phyloP scores from a whole-genome alignment of 345 rosid species.

The Eucalyptus marginata region DNA sequence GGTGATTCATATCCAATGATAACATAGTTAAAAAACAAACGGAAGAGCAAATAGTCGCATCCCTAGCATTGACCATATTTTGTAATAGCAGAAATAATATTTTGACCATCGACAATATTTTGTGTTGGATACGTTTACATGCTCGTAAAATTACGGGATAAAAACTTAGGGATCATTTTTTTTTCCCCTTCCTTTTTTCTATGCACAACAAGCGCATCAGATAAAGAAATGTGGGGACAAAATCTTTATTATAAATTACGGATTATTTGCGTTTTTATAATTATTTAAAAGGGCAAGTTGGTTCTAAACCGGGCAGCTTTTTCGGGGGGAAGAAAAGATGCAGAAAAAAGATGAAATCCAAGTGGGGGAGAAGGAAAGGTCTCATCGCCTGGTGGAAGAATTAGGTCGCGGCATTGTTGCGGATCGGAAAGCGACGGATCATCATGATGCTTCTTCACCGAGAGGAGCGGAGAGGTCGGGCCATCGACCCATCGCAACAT shows the following conservation, averaged over 20 bases:
- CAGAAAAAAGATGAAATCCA: not conserved
- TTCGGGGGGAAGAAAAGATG: not conserved
- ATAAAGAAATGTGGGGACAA: not conserved
- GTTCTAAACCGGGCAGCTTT: too few species aligned
- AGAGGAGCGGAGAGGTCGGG: not conserved
- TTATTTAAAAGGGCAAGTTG: too few species aligned
- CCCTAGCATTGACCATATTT: fast-evolving
- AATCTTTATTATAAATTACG: too few species aligned
- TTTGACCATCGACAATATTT: not conserved
- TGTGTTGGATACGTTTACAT: not conserved
- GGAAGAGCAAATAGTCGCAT: not conserved
- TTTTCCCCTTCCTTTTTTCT: not conserved
- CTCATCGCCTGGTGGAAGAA: not conserved
- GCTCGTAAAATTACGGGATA: not conserved
- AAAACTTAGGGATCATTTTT: not conserved
- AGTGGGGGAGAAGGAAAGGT: not conserved
- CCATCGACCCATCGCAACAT: not conserved
- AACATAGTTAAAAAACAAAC: not conserved
- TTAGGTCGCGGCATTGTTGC: not conserved
- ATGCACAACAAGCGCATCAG: not conserved
- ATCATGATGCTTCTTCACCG: not conserved
- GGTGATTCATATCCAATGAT: not conserved
- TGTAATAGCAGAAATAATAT: not conserved
- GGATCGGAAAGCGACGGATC: not conserved
- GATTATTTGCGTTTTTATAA: too few species aligned